phyloP scores from a whole-genome alignment of 2,329 filamentous ascomycete genomes.

The Coniochaeta pulveracea region DNA sequence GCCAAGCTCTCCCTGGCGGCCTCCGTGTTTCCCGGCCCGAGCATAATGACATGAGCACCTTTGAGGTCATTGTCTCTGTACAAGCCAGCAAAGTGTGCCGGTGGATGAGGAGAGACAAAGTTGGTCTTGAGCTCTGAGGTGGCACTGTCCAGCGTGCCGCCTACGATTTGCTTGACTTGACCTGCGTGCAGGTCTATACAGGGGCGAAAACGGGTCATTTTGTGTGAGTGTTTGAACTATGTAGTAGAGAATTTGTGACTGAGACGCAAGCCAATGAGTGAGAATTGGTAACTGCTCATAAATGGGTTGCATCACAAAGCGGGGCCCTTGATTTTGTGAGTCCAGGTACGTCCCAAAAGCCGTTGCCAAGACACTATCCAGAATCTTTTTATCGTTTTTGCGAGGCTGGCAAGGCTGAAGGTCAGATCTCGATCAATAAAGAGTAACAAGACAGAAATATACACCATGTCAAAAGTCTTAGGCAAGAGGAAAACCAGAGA shows the following conservation, averaged over 20 bases:
- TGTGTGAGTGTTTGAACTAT: constrained; percentile 6
- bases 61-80: constrained; percentile 65
- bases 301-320: too few species aligned
- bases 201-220: constrained; percentile 81
- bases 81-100: constrained; percentile 68
- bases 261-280: too few species aligned
- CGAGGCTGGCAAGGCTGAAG: constrained; percentile 3
- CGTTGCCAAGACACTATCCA: too few species aligned
- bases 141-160: constrained; percentile 70
- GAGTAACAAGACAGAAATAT: background rate
- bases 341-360: too few species aligned
- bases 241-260: too few species aligned
- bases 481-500: constrained; percentile 3
- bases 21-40: constrained; percentile 75
- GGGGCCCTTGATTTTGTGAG: too few species aligned
- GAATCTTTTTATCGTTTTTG: too few species aligned
- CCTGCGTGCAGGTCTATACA: constrained; percentile 98
- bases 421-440: background rate
- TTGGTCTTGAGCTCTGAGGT: constrained; percentile 71
- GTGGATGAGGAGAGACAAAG: constrained; percentile 75
- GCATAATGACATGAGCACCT: constrained; percentile 93
- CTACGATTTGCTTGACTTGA: constrained; percentile 96
- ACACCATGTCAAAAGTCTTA: constrained; percentile 2
- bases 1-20: constrained; percentile 67
- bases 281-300: too few species aligned